Evolutionary conservation across 306 rosid species (phyloP), one percentile per base, ranked within the genome.

Genomic region (Vigna hirtella): DNA sequence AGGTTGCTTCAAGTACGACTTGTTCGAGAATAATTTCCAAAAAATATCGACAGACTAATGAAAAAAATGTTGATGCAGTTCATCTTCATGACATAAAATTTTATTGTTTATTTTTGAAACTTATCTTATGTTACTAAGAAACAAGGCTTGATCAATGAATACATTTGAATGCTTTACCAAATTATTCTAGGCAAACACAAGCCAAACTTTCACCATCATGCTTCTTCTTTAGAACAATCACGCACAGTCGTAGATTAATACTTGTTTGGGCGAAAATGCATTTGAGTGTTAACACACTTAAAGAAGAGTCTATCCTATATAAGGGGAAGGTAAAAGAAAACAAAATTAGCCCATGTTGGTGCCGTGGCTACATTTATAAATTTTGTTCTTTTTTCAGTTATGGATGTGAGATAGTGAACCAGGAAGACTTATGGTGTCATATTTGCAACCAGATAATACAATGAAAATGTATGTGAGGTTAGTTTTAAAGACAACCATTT

Each of bases 261-360:
- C 1, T 69, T 69, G 59, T 52, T 69, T 49, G 74, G 74, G 59
- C 8, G 45, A 69, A 48, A 62, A 71, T 69, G 83, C 77, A 49
- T 47, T 34, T 58, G 30, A 36, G 59, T 64, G 26, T 64, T 40
- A 74, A 63, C 47, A 66, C 61, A 18, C 9, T 17, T 40, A 22
- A 40, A 47, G 53, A 42, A 53, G 58, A 26, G 15, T n/a, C 12
- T 68, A 20, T 43, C 12, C 49, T 55, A 42, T 24, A 55, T 43
- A 5, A 2, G 9, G 49, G 12, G 24, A 36, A 58, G 81, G 75
- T 56, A 55, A 55, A 55, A 59, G 63, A 78, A 70, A 58, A 78
- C 82, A 78, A 78, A 70, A 70, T 62, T 70, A 4, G 78, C 66
- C 66, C 73, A 79, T 62, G 38, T 36, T 61, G 56, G 26, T n/a